Evolutionary conservation across 2,329 filamentous ascomycete genomes (phyloP), one percentile per base, ranked within the genome.

Genomic region (Zelopaecilomyces penicillatus): DNA sequence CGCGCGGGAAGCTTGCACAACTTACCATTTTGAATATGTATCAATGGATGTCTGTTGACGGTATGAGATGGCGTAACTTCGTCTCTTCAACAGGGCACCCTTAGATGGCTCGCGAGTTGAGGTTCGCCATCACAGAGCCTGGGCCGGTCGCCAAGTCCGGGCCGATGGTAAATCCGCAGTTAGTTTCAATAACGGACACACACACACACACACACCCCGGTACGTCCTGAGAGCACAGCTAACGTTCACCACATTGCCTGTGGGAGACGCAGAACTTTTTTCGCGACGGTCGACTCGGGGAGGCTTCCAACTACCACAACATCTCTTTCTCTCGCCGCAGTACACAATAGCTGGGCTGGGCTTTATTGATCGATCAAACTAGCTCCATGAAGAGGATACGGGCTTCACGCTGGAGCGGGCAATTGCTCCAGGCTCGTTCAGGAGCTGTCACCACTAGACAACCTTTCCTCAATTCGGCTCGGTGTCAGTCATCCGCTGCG

Each of bases 11-110:
- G 30, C 5, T 2, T 4, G 19, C 10, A 1, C 2, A 12, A 57
- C 71, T 59, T 64, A 80, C 78, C 78, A 82, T 82, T 61, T 73
- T 80, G 68, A 66, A 64, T 55, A 47, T 52, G 53, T 60, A 52
- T 60, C 58, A 63, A 63, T 55, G 60, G 62, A 60, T 51, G 60
- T 54, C 52, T 56, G 52, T 45, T 49, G 38, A 36, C 45, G 50
- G 48, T 44, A 52, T 38, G 39, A 46, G 51, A 45, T 50, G 19
- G 55, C 57, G 53, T 59, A 63, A 61, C 59, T 57, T 55, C 58
- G 59, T 56, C 53, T 50, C 51, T 53, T 42, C 19, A 19, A 19
- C 19, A 19, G 19, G 19, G 19, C 19, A 19, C 19, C 19, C 19
- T 19, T 3, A 19, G 5, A 43, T 30, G 34, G 50, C 50, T 51